Evolutionary conservation across 768 basidiomycete species (phyloP).

Genomic region (Tephrocybe sp.): DNA sequence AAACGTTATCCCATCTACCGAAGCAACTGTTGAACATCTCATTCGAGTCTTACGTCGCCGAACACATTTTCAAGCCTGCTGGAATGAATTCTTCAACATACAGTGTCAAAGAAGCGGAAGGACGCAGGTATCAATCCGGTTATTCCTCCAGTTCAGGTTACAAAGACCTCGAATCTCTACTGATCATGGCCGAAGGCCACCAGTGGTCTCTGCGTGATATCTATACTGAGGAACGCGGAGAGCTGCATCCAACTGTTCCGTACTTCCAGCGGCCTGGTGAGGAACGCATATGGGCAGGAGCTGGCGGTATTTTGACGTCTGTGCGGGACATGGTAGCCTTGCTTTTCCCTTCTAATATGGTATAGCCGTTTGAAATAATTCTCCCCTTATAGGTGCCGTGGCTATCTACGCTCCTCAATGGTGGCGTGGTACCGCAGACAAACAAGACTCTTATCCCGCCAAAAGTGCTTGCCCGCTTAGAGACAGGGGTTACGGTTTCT

Average conservation of each 20-base stretch:
- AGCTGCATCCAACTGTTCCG: slow-evolving; percentile 31
- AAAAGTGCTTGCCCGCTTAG: slow-evolving; percentile 34
- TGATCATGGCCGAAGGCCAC: slow-evolving; percentile 35
- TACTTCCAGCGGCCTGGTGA: slow-evolving; percentile 39
- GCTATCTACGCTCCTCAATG: slow-evolving; percentile 38
- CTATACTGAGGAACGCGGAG: slow-evolving; percentile 28
- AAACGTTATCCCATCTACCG: slow-evolving; percentile 38
- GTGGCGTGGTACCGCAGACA: slow-evolving; percentile 36
- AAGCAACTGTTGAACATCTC: slow-evolving; percentile 35
- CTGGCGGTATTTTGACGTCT: slow-evolving; percentile 38
- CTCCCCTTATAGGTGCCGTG: slow-evolving; percentile 24
- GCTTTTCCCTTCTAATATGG: neutral
- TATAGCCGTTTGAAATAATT: too few relatives aligned
- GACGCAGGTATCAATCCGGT: slow-evolving; percentile 17
- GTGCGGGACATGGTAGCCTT: slow-evolving; percentile 36
- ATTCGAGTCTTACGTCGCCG: slow-evolving; percentile 36
- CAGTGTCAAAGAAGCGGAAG: slow-evolving; percentile 35
- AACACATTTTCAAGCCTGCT: slow-evolving; percentile 36
- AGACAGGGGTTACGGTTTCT: slow-evolving; percentile 32
- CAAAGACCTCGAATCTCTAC: neutral
- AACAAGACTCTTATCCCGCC: slow-evolving; percentile 35
- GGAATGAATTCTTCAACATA: slow-evolving; percentile 40
- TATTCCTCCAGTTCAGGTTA: neutral
- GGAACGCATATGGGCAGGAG: slow-evolving; percentile 38
- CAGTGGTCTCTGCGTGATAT: slow-evolving; percentile 32